Evolutionary conservation across 2,329 filamentous ascomycete species (phyloP).

Genomic region (Xylaria multiplex): DNA sequence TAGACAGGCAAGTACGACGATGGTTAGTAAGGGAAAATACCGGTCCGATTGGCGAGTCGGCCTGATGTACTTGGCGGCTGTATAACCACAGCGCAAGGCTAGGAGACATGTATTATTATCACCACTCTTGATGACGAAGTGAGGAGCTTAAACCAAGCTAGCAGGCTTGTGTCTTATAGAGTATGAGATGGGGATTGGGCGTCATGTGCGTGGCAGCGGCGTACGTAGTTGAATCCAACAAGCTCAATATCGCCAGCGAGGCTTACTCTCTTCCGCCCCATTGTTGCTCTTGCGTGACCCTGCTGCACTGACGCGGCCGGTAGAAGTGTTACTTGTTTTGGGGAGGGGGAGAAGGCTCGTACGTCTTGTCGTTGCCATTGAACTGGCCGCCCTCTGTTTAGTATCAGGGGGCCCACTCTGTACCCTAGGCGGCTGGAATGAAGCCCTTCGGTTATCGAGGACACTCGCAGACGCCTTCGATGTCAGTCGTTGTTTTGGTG

Average conservation of each 20-base stretch:
- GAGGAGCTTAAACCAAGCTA: constrained; percentile 3
- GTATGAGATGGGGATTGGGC: constrained; percentile 9
- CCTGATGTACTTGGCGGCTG: constrained; percentile 7
- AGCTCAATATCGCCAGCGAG: constrained; percentile 59
- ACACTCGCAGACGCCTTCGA: constrained; percentile 57
- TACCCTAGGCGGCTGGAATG: constrained; percentile 60
- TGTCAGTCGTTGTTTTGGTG: constrained; percentile 57
- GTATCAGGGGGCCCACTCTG: constrained; percentile 45
- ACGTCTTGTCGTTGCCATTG: constrained; percentile 62
- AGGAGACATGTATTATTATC: background rate
- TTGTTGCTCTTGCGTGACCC: constrained; percentile 48
- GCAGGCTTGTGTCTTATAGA: constrained; percentile 17
- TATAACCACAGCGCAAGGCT: constrained; percentile 22
- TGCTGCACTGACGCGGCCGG: constrained; percentile 35
- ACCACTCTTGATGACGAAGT: constrained; percentile 7
- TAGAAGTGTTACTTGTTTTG: constrained; percentile 42
- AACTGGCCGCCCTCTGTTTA: constrained; percentile 64
- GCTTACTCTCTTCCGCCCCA: constrained; percentile 54
- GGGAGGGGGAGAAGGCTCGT: constrained; percentile 65
- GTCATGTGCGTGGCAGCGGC: background rate
- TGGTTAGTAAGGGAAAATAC: constrained; percentile 15
- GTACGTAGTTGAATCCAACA: constrained; percentile 5
- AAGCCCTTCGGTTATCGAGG: constrained; percentile 60
- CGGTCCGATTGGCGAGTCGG: constrained; percentile 11
- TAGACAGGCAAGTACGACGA: constrained; percentile 2